phyloP scores from a whole-genome alignment of 1,284 basidiomycete species.

The Schizophyllum commune region DNA sequence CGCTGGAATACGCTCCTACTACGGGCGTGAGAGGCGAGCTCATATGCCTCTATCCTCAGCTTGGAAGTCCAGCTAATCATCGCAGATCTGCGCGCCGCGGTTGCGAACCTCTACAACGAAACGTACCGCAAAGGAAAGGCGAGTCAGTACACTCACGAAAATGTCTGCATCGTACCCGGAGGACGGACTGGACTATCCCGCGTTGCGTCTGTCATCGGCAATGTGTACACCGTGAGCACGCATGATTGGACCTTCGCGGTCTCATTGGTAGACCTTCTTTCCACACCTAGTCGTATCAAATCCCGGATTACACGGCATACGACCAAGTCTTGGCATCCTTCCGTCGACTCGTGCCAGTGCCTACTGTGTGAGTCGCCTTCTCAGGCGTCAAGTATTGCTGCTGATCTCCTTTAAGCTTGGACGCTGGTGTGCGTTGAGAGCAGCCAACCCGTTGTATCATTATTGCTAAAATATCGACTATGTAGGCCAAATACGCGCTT shows the following conservation, averaged over 20 bases:
- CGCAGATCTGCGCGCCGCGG: conserved; percentile 62
- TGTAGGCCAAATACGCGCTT: conserved; percentile 43
- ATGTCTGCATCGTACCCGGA: conserved; percentile 88
- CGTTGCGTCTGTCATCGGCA: conserved; percentile 84
- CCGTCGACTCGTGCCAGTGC: conserved; percentile 84
- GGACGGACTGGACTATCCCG: conserved; percentile 85
- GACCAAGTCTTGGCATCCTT: conserved; percentile 85
- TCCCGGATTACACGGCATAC: conserved; percentile 85
- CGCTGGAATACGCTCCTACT: conserved; percentile 90
- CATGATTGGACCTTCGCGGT: background rate
- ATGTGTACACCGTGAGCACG: conserved; percentile 64
- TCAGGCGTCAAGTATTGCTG: background rate
- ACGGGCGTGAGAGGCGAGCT: conserved; percentile 76
- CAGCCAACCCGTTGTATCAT: no score
- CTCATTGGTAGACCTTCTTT: background rate
- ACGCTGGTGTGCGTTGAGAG: conserved; percentile 28
- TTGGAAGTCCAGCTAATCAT: no score
- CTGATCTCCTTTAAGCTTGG: conserved; percentile 32
- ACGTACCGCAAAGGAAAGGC: conserved; percentile 76
- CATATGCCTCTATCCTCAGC: no score
- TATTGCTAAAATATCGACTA: no score
- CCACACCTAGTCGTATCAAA: conserved; percentile 58
- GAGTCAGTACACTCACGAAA: conserved; percentile 85
- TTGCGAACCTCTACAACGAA: conserved; percentile 82
- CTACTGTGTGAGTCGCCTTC: conserved; percentile 58